Base-by-base conservation (phyloP, 2,329 filamentous ascomycete species). In the Parastagonospora avenae region DNA sequence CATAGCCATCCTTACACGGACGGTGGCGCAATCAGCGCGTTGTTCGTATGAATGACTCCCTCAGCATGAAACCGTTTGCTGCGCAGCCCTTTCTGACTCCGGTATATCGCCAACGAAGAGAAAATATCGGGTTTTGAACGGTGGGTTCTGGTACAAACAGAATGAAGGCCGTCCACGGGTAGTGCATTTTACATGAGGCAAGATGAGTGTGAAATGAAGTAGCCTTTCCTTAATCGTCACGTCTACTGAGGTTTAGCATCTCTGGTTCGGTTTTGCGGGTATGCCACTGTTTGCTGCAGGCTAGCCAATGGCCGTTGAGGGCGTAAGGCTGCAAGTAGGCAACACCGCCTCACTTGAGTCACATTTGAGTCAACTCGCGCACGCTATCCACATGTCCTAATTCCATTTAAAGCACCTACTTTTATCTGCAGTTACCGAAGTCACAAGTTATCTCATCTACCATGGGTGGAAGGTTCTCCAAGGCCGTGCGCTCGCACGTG, bases 391-490 rank as follows among this genome's bases (percentile, higher is more conserved):
- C 36, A 43, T 19, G 38, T 29, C 35, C 14, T 35, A 10, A 16
- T 42, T 11, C 8, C 27, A 28, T 46, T 28, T 52, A 33, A 45
- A 15, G 8, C n/a, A 12, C n/a, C 24, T 30, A 51, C 55, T 15
- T 29, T 12, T 5, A 1, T 31, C 7, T 9, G 4, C 2, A 9
- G 27, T 32, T 24, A 24, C 28, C 8, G 4, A 14, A 43, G 6
- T 35, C 30, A 36, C 11, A 41, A 14, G 14, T 16, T 32, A 40
- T 52, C 31, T 44, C 41, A 9, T 46, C 40, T 24, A 52, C 38
- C 11, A 72, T 70, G 67, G 69, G 64, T 54, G 67, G 65, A 41
- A 63, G 55, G 46, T 39, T 64, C 19, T 70, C 60, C 48, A 63
- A 63, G 40, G 52, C 59, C 32, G 55, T 57, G 53, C 50, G 54